Evolutionary conservation across 768 basidiomycete genomes (phyloP).

Genomic region (Lentinula lateritia): DNA sequence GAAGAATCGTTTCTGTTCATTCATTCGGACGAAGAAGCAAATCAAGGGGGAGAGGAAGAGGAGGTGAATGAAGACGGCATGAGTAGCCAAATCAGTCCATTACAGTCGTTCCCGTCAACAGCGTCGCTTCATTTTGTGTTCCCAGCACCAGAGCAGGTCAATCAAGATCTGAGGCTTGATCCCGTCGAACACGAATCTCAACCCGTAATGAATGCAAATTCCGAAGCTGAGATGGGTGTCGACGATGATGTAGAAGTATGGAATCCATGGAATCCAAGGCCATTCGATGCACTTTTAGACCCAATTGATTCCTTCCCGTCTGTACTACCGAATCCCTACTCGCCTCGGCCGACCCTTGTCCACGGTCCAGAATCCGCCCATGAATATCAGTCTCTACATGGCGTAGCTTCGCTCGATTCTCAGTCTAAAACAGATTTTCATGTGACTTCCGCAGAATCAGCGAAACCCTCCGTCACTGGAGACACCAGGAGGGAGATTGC

Average conservation of each 20-base stretch:
- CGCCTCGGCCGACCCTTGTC: not conserved
- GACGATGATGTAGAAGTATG: not conserved
- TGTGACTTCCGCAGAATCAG: not conserved
- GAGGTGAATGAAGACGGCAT: not conserved
- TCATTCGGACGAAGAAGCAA: not conserved
- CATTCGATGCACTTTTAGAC: not conserved
- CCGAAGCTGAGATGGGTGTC: not conserved
- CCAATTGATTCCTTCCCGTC: not conserved
- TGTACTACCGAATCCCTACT: not conserved
- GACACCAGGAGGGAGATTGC: not conserved
- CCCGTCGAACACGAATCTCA: not conserved
- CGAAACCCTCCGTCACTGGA: not conserved
- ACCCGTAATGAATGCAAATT: not conserved
- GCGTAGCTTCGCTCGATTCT: not conserved
- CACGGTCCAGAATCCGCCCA: not conserved
- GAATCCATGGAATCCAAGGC: constrained; percentile 1
- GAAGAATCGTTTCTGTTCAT: not conserved
- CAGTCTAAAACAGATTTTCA: not conserved
- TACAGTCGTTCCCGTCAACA: constrained; percentile 8
- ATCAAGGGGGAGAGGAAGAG: not conserved
- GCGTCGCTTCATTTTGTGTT: not conserved
- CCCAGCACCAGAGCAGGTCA: not conserved
- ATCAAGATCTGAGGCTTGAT: not conserved
- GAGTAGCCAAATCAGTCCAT: not conserved
- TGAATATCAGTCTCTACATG: not conserved